These are phyloP conservation scores for Yarrowia sp. DNA, from an alignment of 805 yeast genomes.

Conservation along the genomic window DNA sequence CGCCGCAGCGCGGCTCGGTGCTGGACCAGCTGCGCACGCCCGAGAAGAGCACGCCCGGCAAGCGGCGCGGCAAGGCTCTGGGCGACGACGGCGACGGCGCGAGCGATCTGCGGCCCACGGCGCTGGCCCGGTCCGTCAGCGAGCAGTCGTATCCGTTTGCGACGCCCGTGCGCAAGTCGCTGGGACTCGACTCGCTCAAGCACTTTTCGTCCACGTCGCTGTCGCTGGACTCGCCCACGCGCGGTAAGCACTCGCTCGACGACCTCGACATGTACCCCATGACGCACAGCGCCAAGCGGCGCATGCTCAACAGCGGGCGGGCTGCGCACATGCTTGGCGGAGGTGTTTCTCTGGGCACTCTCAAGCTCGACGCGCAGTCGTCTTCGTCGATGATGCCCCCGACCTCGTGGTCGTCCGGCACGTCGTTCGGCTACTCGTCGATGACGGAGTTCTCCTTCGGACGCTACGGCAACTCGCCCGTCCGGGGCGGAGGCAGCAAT, in stretches of 20 bases:
- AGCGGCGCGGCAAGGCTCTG: not conserved
- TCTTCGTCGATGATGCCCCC: conserved; percentile 20
- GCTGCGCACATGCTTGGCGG: conserved; percentile 19
- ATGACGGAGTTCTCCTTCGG: conserved; percentile 21
- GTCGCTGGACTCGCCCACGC: conserved; percentile 16
- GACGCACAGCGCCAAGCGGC: conserved; percentile 23
- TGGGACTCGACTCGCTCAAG: conserved; percentile 22
- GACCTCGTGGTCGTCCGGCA: conserved; percentile 3
- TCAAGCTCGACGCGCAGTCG: conserved; percentile 7
- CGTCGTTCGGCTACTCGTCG: conserved; percentile 24
- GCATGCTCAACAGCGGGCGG: conserved; percentile 16
- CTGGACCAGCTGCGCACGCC: conserved; percentile 15
- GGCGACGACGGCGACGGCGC: conserved; percentile 8
- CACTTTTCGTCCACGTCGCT: conserved; percentile 18
- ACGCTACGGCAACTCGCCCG: conserved; percentile 17
- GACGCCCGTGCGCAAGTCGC: conserved; percentile 9
- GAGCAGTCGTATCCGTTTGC: conserved; percentile 26
- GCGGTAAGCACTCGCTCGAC: conserved; percentile 18
- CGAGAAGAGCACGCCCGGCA: conserved; percentile 14
- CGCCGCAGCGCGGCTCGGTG: conserved; percentile 8
- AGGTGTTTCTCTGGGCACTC: conserved; percentile 5
- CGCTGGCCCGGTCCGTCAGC: conserved; percentile 16
- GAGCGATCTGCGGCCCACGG: conserved; percentile 13
- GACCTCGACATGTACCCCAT: conserved; percentile 21
- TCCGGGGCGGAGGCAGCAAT: conserved; percentile 1